Base-by-base conservation (phyloP, 768 basidiomycete genomes). In the Ramaria sp. region DNA sequence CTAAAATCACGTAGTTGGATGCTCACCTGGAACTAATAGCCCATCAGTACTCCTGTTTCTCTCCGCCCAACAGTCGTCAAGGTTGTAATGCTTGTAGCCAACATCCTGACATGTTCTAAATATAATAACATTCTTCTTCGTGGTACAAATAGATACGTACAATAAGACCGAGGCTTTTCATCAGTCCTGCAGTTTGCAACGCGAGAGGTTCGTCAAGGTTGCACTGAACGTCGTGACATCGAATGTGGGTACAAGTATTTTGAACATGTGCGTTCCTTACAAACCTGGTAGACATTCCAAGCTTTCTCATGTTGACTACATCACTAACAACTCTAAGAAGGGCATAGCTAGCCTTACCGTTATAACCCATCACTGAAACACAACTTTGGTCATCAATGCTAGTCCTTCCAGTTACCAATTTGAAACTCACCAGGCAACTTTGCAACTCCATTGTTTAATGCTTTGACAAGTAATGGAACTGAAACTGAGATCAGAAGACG, bases 231-330 rank as follows among this genome's bases (percentile, higher is more conserved):
- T 10, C 36, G 4, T n/a, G 20, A n/a, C n/a, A n/a, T n/a, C n/a
- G n/a, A n/a, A n/a, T n/a, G n/a, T 36, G 24, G 16, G 49, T 38
- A 48, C 7, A 37, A 37, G 16, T 8, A 37, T n/a, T 37, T 30
- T 34, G 12, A 25, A 36, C 57, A n/a, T 27, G 24, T 16, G 16
- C 30, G 27, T 22, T 8, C 5, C 28, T 18, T n/a, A 60, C 73
- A 50, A 57, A 82, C 81, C 59, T 82, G 74, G 62, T 79, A 82
- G 6, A 80, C 82, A 62, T 84, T 83, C 82, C 82, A 84, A 5
- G 82, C 82, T 83, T 48, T 34, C 12, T 30, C 30, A 28, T 51
- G 25, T 13, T 36, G 20, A 27, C 60, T 18, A 57, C 52, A 2
- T 34, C 32, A 34, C 13, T 34, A 34, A 48, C 61, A 36, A 24